Base-by-base conservation (phyloP, 345 rosid species). In the Citrus mangshanensis region DNA sequence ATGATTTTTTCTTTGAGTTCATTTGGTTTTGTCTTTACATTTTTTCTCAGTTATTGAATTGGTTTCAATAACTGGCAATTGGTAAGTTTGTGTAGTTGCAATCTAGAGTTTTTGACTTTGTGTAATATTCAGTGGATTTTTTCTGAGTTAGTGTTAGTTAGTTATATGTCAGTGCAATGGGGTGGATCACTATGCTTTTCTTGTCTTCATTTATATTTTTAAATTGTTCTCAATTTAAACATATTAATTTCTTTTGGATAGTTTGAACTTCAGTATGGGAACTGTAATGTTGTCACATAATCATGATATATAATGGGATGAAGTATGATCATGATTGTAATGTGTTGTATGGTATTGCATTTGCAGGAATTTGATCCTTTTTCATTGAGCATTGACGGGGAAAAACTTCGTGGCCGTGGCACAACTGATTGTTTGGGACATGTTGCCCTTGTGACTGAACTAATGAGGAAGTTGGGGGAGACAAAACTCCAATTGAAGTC, bases 401-500 rank as follows among this genome's bases (percentile, higher is more conserved):
- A 97, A 79, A 91, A 92, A 80, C 98, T 97, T 68, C 78, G 91
- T 63, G 98, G 97, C 28, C 95, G 99, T 73, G 98, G 98, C 78
- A 97, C 99, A 14, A 97, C 98, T 9, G 99, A 97, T 85, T 97
- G 99, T 85, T 85, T 94, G 89, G 99, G 98, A 68, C 98, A 97
- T 42, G 99, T 97, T 83, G 95, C 93, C 51, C 92, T 97, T 64
- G 95, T 93, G 70, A 81, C 98, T 18, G 93, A 94, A 78, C 91
- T 97, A 10, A 94, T 97, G 99, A 94, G 75, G 87, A 89, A 82
- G 78, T 86, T 97, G 32, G 99, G 97, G 25, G 87, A 94, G 85
- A 88, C 90, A 32, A 91, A 91, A 83, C 98, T 92, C 0, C 85
- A 88, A 10, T 79, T 97, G 84, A 85, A 87, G 83, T 92, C 93